Evolutionary conservation across 306 rosid genomes (phyloP), one percentile per base, ranked within the genome.

Genomic region (Trifolium dubium): DNA sequence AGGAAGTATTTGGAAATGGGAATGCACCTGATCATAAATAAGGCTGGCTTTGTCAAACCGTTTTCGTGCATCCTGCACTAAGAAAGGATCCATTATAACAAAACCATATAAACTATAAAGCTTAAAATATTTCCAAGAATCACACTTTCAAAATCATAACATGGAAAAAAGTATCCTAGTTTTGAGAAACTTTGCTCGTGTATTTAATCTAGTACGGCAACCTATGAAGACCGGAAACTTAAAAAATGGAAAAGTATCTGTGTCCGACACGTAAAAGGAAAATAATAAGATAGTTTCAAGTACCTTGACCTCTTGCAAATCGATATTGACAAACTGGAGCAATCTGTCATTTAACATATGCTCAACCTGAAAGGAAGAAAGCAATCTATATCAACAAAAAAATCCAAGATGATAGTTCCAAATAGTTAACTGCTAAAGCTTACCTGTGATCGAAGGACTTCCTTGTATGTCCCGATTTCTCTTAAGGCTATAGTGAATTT

Each of bases 361-460:
- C 83, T 95, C 99, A 83, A 95, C 97, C 99, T 95, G 92, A 74
- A 71, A 41, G 59, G 32, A 70, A 7, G 29, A 67, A 67, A 67
- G 63, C 60, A 80, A 73, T 41, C 69, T 53, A 73, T 32, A 81
- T 88, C 80, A 84, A 79, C 29, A 63, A 55, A 84, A 84, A 54
- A 30, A 69, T 15, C 39, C 4, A 6, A 64, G 78, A 63, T n/a
- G 59, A 44, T 37, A 32, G 56, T 80, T 65, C 76, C 35, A 29
- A 77, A 65, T 32, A 19, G 77, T 31, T 39, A 70, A 71, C 58
- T 11, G 73, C 63, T 68, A 74, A 55, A 40, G 41, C 46, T 75
- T 77, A 95, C 99, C 99, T 95, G 98, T 68, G 99, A 95, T 11
- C 99, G 97, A 78, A 95, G 98, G 56, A 95, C 99, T 85, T 95